These are phyloP conservation scores for Podospora bellae-mahoneyi DNA, from an alignment of 495 filamentous ascomycete species.

Conservation along the genomic window DNA sequence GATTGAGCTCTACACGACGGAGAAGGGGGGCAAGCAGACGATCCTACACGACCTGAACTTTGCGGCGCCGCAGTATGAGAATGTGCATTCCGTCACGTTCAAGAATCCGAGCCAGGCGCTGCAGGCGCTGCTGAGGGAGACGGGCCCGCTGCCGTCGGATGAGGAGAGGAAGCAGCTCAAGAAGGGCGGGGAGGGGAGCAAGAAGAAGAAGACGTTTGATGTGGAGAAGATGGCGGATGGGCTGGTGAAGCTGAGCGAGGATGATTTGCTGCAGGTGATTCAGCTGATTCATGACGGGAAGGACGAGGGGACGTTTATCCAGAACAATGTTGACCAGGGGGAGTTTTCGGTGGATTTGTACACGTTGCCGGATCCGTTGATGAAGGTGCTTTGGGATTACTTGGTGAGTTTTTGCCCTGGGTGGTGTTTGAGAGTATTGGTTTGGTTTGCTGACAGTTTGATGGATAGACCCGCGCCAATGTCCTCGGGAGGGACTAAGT, in stretches of 20 bases:
- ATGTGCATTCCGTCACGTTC: conserved; percentile 77
- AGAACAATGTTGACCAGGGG: conserved; percentile 95
- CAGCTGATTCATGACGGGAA: conserved; percentile 99
- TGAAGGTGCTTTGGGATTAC: conserved; percentile 94
- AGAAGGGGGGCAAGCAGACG: conserved; percentile 78
- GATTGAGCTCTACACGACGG: conserved; percentile 73
- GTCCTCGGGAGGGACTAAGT: background rate
- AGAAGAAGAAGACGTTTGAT: conserved; percentile 85
- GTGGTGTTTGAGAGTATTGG: background rate
- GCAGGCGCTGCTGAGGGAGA: conserved; percentile 67
- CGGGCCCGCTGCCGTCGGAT: conserved; percentile 77
- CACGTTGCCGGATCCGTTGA: conserved; percentile 76
- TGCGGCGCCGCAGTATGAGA: conserved; percentile 72
- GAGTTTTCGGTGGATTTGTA: conserved; percentile 99
- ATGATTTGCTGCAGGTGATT: conserved; percentile 86
- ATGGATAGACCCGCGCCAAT: background rate
- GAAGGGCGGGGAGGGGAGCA: conserved; percentile 62
- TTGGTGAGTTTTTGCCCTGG: conserved; percentile 33
- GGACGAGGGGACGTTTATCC: conserved; percentile 83
- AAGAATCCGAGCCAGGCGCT: conserved; percentile 87
- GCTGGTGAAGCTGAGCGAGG: conserved; percentile 42
- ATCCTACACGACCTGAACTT: conserved; percentile 94
- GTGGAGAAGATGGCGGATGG: conserved; percentile 93
- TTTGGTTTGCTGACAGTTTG: background rate
- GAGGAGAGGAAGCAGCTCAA: conserved; percentile 54